Percentiles rank a stretch among this genome's conserved stretches.
Evolutionary conservation across 2,329 filamentous ascomycete genomes (phyloP).

Genomic region (Cadophora sp.): DNA sequence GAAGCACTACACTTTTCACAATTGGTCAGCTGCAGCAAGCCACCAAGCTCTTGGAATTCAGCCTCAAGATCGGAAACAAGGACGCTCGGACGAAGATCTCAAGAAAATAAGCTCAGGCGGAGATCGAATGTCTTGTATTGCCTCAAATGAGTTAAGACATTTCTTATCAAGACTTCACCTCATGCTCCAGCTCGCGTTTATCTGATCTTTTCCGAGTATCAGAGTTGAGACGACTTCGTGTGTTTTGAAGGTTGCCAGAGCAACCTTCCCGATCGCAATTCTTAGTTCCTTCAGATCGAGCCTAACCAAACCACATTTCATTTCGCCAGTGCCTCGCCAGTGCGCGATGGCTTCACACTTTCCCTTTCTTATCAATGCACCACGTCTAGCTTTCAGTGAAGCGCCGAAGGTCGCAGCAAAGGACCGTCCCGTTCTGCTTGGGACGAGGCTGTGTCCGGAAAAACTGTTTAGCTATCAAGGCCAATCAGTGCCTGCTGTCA

Average conservation of each 20-base stretch:
- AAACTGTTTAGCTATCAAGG: neutral
- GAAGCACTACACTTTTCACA: too few species aligned
- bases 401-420: neutral
- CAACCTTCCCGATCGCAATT: neutral
- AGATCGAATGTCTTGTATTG: neutral
- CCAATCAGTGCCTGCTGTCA: neutral
- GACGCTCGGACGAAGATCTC: too few species aligned
- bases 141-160: neutral
- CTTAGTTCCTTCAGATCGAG: neutral
- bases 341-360: conserved; percentile 10
- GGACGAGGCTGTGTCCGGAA: neutral
- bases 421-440: conserved; percentile 10
- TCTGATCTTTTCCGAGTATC: neutral
- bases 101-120: neutral
- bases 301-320: conserved; percentile 3
- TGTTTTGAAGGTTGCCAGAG: conserved; percentile 1
- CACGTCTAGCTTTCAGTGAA: neutral
- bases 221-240: neutral
- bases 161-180: too few species aligned
- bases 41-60: neutral
- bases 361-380: neutral
- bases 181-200: neutral
- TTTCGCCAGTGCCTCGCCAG: neutral
- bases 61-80: neutral
- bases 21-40: too few species aligned